Base-by-base conservation (phyloP, 2,329 filamentous ascomycete genomes). In the Hymenotorrendiella dingleyae region DNA sequence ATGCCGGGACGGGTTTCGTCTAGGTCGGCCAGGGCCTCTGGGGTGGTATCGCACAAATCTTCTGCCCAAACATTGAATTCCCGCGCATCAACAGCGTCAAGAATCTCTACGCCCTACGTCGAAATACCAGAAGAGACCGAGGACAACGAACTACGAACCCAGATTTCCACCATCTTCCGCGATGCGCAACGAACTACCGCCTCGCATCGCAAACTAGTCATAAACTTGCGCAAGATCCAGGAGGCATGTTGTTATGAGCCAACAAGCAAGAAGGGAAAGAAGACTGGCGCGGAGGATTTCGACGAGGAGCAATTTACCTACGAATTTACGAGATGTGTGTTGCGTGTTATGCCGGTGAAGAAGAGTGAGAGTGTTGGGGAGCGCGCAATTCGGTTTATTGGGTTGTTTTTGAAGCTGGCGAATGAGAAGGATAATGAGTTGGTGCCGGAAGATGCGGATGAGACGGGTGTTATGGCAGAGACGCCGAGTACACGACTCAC, bases 281-380 rank as follows among this genome's bases (percentile, higher is more conserved):
- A 65, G 54, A 68, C 59, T 3, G 65, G 70, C 9, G 68, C 74
- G 9, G 76, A 81, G 52, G 83, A 88, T 9, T 86, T 90, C 49
- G 82, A 87, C 33, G 89, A 94, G 62, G 76, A 82, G 36, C 83
- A 93, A 45, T 97, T 98, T 69, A 94, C 93, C 57, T 69, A 73
- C 21, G 91, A 98, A 63, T 80, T 97, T 44, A 76, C 82, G 43
- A 77, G 93, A 59, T 96, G 89, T 60, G 75, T 94, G 19, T 64
- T 94, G 54, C 77, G 89, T 42, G 76, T 91, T 38, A 78, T 98
- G 70, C 78, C 84, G 1, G 82, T 97, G 45, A 94, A 91, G 71
- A 97, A 96, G 71, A 84, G 86, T 27, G 93, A 98, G 67, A 73
- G 78, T 11, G 90, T 86, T 2, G 93, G 89, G 19, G 91, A 97